Conservation (phyloP, 2,329 filamentous ascomycete genomes). For the Alternaria arbusti region DNA sequence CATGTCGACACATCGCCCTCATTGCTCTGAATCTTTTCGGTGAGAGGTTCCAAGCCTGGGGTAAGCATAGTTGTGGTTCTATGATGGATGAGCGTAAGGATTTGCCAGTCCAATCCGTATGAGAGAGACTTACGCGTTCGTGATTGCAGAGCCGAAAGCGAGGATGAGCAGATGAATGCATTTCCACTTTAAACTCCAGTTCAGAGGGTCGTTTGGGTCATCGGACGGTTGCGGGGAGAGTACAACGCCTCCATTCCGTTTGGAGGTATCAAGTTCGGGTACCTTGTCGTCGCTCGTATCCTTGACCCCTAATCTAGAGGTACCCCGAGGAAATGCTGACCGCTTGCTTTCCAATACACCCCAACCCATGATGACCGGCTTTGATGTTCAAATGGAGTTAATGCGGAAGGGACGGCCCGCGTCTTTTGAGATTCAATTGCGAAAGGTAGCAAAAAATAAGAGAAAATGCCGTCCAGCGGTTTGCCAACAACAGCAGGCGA, state of each 20-base stretch:
- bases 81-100: not conserved
- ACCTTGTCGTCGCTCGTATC: constrained; percentile 6
- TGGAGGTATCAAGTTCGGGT: constrained; percentile 7
- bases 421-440: not conserved
- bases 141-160: constrained; percentile 17
- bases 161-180: constrained; percentile 13
- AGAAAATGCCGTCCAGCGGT: constrained; percentile 18
- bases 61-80: constrained; percentile 19
- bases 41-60: constrained; percentile 14
- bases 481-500: constrained; percentile 12
- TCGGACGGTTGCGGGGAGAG: constrained; percentile 8
- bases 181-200: constrained; percentile 18
- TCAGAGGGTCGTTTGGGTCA: constrained; percentile 19
- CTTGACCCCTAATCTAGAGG: constrained; percentile 7
- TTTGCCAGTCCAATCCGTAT: too few relatives aligned
- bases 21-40: constrained; percentile 15
- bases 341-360: constrained; percentile 17
- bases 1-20: constrained; percentile 15
- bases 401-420: not conserved
- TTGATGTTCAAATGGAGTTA: not conserved
- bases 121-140: constrained; percentile 15
- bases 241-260: constrained; percentile 3
- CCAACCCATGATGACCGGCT: constrained; percentile 14
- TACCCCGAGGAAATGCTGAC: constrained; percentile 12
- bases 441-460: not conserved